Percentiles rank a stretch among this genome's conserved stretches.
Evolutionary conservation across 2,329 filamentous ascomycete species (phyloP).

Genomic region (Emericellopsis atlantica): DNA sequence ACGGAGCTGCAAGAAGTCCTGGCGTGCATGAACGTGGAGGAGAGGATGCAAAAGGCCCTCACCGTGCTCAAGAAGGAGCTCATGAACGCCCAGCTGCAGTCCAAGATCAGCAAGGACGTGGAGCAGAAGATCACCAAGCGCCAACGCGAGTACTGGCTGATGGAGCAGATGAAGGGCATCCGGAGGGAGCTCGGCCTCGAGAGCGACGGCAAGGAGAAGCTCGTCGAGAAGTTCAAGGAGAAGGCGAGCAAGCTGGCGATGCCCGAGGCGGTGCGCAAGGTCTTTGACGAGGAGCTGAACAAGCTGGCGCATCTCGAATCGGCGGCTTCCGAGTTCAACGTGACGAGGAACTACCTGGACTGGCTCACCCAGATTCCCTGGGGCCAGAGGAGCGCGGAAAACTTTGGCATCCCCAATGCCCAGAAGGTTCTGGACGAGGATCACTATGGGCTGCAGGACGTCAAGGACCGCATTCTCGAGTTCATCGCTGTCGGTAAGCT

Average conservation of each 20-base stretch:
- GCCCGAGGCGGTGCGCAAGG: constrained; percentile 92
- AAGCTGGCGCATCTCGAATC: constrained; percentile 93
- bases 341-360: constrained; percentile 94
- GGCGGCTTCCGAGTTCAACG: constrained; percentile 95
- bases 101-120: constrained; percentile 95
- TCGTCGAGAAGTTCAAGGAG: constrained; percentile 95
- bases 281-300: constrained; percentile 96
- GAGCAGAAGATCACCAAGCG: constrained; percentile 96
- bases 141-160: constrained; percentile 94
- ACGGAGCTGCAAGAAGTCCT: constrained; percentile 87
- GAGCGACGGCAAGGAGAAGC: constrained; percentile 94
- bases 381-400: constrained; percentile 90
- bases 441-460: constrained; percentile 92
- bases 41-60: constrained; percentile 81
- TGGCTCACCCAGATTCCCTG: constrained; percentile 98
- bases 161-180: constrained; percentile 99
- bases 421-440: constrained; percentile 88
- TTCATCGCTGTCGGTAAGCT: constrained; percentile 98
- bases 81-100: constrained; percentile 94
- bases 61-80: constrained; percentile 94
- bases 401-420: constrained; percentile 89
- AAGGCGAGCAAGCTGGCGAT: constrained; percentile 89
- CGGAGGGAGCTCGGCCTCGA: constrained; percentile 90
- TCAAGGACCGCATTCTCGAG: constrained; percentile 95
- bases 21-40: constrained; percentile 79